Percentiles rank a stretch among this genome's conserved stretches.
Conservation (phyloP, 1,139 yeast species). For the Tardiomyces depauwii region DNA sequence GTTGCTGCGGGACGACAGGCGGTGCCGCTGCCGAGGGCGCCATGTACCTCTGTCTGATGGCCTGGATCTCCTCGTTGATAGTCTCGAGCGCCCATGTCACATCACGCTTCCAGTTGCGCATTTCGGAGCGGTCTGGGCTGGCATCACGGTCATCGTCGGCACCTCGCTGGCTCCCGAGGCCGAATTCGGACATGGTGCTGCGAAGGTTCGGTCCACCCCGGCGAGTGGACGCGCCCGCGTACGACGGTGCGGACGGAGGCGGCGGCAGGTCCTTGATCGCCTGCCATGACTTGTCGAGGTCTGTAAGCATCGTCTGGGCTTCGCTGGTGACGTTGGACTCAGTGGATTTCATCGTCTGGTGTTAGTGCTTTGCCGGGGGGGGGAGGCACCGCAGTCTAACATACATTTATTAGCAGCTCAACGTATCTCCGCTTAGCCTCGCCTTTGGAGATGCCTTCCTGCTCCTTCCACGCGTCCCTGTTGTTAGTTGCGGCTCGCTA, state of each 20-base stretch:
- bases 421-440: slow-evolving; percentile 71
- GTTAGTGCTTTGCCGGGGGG: not conserved
- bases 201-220: not conserved
- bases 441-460: slow-evolving; percentile 55
- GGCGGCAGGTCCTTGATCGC: not conserved
- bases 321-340: not conserved
- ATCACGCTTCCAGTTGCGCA: slow-evolving; percentile 18
- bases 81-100: slow-evolving; percentile 22
- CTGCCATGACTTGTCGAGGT: not conserved
- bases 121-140: not conserved
- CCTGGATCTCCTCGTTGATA: slow-evolving; percentile 19
- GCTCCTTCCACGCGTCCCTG: slow-evolving; percentile 66
- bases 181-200: not conserved
- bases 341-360: not conserved
- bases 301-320: not conserved
- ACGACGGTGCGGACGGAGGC: not conserved
- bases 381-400: not conserved
- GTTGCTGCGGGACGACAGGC: not conserved
- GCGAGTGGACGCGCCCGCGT: not conserved
- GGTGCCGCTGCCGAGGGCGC: slow-evolving; percentile 2
- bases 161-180: not conserved
- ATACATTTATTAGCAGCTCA: slow-evolving; percentile 43
- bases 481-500: slow-evolving; percentile 1
- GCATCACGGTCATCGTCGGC: not conserved
- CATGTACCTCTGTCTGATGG: slow-evolving; percentile 13